Conservation (phyloP, 306 rosid genomes). For the Sechiopsis laciniata region DNA sequence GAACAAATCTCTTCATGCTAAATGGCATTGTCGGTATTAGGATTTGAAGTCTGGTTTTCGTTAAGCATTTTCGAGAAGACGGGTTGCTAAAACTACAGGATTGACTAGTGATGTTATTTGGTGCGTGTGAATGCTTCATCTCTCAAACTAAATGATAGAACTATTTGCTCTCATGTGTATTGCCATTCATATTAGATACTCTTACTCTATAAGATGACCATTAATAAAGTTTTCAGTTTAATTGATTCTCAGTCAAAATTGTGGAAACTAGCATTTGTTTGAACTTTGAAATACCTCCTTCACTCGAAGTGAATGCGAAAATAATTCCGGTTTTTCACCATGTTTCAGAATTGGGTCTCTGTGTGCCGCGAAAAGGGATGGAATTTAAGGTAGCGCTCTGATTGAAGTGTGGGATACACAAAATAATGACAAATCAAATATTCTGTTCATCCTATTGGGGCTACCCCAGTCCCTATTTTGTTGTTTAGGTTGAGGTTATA, state of each 20-base stretch:
- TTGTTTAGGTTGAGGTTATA: background rate
- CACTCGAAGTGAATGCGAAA: background rate
- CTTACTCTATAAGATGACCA: background rate
- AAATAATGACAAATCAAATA: constrained; percentile 10
- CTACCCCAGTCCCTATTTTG: background rate
- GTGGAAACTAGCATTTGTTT: constrained; percentile 11
- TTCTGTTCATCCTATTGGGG: constrained; percentile 13
- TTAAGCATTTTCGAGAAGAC: background rate
- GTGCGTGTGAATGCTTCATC: background rate
- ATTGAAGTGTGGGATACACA: constrained; percentile 22
- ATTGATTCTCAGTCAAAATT: background rate
- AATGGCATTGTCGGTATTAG: too few relatives aligned
- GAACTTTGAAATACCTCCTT: constrained; percentile 14
- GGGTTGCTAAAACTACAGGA: background rate
- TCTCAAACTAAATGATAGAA: background rate
- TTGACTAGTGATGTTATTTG: background rate
- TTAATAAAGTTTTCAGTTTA: background rate
- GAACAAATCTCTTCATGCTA: too few relatives aligned
- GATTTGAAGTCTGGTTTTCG: too few relatives aligned
- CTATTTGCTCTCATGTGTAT: background rate
- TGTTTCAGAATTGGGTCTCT: constrained; percentile 63
- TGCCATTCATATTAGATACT: background rate
- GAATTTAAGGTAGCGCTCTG: constrained; percentile 25
- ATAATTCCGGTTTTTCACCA: constrained; percentile 9
- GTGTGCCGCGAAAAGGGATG: constrained; percentile 60